Conservation (phyloP, 305 asterid genomes). For the Solanum hybrid region DNA sequence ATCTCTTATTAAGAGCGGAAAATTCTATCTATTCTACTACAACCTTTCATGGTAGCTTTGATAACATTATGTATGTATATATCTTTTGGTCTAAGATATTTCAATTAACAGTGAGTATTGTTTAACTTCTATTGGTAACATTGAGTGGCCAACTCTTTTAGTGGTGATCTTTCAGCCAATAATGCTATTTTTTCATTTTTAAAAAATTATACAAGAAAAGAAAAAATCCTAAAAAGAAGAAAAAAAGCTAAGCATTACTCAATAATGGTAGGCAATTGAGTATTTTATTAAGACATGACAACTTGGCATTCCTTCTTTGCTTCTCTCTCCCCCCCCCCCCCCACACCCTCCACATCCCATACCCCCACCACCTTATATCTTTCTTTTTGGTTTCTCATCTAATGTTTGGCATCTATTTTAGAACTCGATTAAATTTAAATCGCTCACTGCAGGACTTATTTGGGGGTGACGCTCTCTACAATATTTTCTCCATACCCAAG, state of each 20-base stretch:
- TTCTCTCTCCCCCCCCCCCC: not conserved
- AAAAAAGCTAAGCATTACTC: not conserved
- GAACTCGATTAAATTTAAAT: no score
- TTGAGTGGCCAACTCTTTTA: not conserved
- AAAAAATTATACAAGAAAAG: not conserved
- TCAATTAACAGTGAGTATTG: not conserved
- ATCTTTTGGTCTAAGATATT: not conserved
- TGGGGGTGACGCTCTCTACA: accelerated
- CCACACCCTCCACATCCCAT: no score
- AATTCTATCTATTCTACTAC: not conserved
- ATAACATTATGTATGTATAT: not conserved
- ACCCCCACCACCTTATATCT: not conserved
- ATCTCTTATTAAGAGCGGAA: accelerated
- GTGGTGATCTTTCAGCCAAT: not conserved
- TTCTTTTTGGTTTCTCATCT: not conserved
- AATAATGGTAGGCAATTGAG: not conserved
- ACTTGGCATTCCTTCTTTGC: not conserved
- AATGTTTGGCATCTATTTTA: no score
- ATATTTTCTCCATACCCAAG: no score
- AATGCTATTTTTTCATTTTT: not conserved
- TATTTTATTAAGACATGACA: not conserved
- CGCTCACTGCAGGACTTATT: accelerated
- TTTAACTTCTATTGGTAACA: not conserved
- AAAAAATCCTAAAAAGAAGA: not conserved
- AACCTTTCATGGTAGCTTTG: not conserved